Conservation (phyloP, 371 early-diverging fungal genomes). For the Zychaea mexicana region DNA sequence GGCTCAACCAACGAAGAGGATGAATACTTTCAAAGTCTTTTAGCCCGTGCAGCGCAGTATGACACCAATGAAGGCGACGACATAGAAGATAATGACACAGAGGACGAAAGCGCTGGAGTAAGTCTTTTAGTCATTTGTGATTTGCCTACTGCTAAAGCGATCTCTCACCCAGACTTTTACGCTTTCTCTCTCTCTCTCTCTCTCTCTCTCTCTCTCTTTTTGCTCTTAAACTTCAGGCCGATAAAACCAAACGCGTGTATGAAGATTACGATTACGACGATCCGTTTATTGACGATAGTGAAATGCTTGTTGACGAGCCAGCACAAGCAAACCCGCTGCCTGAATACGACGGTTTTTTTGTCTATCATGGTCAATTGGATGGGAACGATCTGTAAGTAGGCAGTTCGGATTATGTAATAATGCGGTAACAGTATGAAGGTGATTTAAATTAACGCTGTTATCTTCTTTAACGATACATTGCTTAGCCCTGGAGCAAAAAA, state of each 20-base stretch:
- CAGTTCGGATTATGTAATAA: background rate
- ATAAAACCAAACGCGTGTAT: conserved; percentile 5
- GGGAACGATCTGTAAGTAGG: conserved; percentile 45
- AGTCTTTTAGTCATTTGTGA: too few species aligned
- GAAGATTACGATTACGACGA: conserved; percentile 48
- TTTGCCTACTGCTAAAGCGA: too few species aligned
- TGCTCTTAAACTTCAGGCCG: conserved; percentile 1
- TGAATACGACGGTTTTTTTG: conserved; percentile 48
- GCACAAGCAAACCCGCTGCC: conserved; percentile 21
- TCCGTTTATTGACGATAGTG: conserved; percentile 56
- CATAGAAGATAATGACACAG: conserved; percentile 14
- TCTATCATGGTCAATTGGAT: conserved; percentile 52
- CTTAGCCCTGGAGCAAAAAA: conserved; percentile 15
- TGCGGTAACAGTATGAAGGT: background rate
- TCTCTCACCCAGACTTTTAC: too few species aligned
- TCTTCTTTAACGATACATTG: too few species aligned
- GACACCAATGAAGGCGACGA: conserved; percentile 1
- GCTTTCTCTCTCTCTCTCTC: too few species aligned
- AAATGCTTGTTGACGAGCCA: conserved; percentile 43
- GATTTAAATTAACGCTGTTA: too few species aligned
- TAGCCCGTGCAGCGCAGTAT: conserved; percentile 16
- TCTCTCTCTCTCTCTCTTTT: background rate
- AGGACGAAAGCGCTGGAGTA: conserved; percentile 13
- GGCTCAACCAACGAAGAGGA: conserved; percentile 5
- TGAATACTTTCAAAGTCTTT: conserved; percentile 10